Evolutionary conservation across 495 filamentous ascomycete species (phyloP), one percentile per base, ranked within the genome.

Genomic region (Penicillium parvum): DNA sequence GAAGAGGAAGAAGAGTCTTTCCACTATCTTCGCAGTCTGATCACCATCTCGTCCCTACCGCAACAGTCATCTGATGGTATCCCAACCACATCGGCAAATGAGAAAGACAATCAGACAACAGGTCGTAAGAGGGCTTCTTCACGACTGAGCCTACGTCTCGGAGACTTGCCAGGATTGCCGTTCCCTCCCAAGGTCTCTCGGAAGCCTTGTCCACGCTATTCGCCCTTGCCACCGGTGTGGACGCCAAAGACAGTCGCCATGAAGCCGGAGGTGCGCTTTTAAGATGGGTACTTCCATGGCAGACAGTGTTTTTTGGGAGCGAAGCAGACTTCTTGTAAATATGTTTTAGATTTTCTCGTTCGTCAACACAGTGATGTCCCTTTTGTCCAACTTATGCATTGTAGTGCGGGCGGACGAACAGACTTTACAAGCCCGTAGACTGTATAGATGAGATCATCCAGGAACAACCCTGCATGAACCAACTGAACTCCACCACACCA

Each of bases 181-280:
- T 38, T 52, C 8, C 27, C 27, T 3, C 9, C 32, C 4, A 49
- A 49, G 8, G 7, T 45, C 15, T 23, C 25, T 11, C 14, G 42
- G 3, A 58, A 48, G 25, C 32, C 50, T 7, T 23, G 29, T 8
- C 45, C 45, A 20, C 43, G 57, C 17, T 58, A 61, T 44, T 58
- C 36, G 12, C 37, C 45, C 14, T 43, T 58, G 7, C 57, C 57
- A 8, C 54, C 57, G 2, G 32, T 46, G 7, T 50, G 47, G 27
- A 39, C 41, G 4, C 38, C 30, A 8, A 55, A 50, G 15, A 19
- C 20, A 29, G 29, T 55, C 15, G 12, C 21, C 14, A 37, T 53
- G 4, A 40, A 49, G 7, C 57, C 57, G 2, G 50, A 61, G 17
- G 54, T 61, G 20, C 50, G 57, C 0, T 61, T 58, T 15, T 58